Conservation (phyloP, 331 rosid genomes). For the Pyrus hybrid region DNA sequence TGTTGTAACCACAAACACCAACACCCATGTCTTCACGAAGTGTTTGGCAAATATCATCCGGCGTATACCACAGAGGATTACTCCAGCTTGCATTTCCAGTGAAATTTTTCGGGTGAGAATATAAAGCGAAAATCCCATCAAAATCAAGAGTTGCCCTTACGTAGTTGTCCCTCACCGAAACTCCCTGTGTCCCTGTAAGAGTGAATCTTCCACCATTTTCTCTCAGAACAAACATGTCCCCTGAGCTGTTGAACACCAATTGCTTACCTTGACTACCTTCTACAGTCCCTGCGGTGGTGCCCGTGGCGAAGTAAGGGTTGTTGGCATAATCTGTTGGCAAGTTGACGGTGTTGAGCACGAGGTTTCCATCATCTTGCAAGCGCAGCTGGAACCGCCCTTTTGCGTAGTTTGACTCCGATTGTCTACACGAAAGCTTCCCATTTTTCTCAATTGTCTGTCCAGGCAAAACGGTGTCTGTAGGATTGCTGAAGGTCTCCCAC, state of each 20-base stretch:
- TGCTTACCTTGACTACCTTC: background rate
- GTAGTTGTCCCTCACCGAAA: background rate
- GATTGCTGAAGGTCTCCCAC: constrained; percentile 18
- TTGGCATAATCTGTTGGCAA: constrained; percentile 5
- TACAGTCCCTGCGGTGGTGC: background rate
- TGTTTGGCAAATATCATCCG: background rate
- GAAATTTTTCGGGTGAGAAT: constrained; percentile 5
- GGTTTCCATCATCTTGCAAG: constrained; percentile 5
- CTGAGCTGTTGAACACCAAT: constrained; percentile 2
- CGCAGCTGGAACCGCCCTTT: constrained; percentile 19
- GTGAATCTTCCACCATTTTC: background rate
- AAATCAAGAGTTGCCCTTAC: constrained; percentile 16
- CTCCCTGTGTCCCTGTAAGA: background rate
- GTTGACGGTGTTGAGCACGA: constrained; percentile 8
- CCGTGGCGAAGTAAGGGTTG: background rate
- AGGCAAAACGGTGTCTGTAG: constrained; percentile 14
- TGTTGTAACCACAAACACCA: constrained; percentile 3
- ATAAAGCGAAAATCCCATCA: constrained; percentile 11
- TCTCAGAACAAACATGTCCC: background rate
- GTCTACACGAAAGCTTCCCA: background rate
- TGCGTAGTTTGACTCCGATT: constrained; percentile 1
- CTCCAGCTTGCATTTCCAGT: constrained; percentile 1
- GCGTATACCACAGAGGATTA: background rate
- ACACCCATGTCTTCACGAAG: background rate
- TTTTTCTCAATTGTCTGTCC: background rate